Percentiles rank a stretch among this genome's conserved stretches.
phyloP scores from a whole-genome alignment of 495 filamentous ascomycete species.

The Penicillium lagena region DNA sequence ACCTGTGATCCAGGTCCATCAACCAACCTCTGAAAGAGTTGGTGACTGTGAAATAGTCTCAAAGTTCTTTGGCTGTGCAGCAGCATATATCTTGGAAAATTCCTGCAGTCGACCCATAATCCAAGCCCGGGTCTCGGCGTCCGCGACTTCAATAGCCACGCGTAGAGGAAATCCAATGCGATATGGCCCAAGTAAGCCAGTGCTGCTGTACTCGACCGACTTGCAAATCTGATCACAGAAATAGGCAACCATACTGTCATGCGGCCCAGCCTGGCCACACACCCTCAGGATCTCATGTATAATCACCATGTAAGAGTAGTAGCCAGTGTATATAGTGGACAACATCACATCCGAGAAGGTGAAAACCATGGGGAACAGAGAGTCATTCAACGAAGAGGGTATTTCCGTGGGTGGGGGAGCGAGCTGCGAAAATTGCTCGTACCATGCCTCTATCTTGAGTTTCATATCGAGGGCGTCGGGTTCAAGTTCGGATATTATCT shows the following conservation, averaged over 20 bases:
- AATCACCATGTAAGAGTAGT: slow-evolving; percentile 28
- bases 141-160: slow-evolving; percentile 25
- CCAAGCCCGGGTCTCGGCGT: slow-evolving; percentile 20
- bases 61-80: slow-evolving; percentile 16
- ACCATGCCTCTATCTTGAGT: slow-evolving; percentile 16
- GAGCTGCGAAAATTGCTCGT: slow-evolving; percentile 14
- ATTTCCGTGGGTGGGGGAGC: slow-evolving; percentile 16
- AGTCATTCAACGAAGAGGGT: slow-evolving; percentile 13
- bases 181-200: slow-evolving; percentile 25
- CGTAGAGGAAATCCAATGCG: slow-evolving; percentile 24
- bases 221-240: slow-evolving; percentile 30
- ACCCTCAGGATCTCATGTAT: slow-evolving; percentile 21
- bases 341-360: slow-evolving; percentile 18
- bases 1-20: neutral
- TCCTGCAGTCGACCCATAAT: slow-evolving; percentile 15
- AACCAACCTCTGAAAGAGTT: neutral
- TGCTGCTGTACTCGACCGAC: slow-evolving; percentile 25
- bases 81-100: slow-evolving; percentile 24
- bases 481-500: slow-evolving; percentile 11
- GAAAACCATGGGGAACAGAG: slow-evolving; percentile 17
- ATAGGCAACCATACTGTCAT: slow-evolving; percentile 19
- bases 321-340: slow-evolving; percentile 21
- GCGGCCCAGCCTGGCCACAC: slow-evolving; percentile 21
- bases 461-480: slow-evolving; percentile 17
- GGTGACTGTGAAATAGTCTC: neutral